Base-by-base conservation (phyloP, 176 grass and related monocot genomes). In the Oryza meridionalis region DNA sequence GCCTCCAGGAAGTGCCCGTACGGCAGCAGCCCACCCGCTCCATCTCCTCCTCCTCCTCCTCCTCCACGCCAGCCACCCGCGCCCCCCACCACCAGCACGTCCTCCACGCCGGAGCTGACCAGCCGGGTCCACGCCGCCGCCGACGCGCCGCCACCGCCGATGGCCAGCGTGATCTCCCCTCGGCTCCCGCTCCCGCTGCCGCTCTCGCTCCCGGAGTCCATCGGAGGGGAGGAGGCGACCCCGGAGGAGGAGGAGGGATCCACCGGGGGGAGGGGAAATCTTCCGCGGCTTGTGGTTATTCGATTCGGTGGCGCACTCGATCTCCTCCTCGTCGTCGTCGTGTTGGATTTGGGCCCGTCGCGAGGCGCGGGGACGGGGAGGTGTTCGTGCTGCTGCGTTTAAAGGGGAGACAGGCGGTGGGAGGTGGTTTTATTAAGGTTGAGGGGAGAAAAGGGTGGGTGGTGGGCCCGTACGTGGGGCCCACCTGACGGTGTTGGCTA, bases 1-100 rank as follows among this genome's bases (percentile, higher is more conserved):
- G 91, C 80, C 33, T 96, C 91, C 21, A 99, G 86, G 84, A 99
- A 99, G 89, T 96, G 88, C 6, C 86, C 91, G 24, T 40, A 77
- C 83, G 59, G 83, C 55, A 72, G 83, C 44, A 72, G 68, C 10
- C 73, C 78, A 6, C 83, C 73, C 0, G 75, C 68, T 2, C 58
- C 32, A 0, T 65, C 67, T 5, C 70, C 75, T 1, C 72, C 75
- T 58, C 70, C 75, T 1, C 72, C 75, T 58, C 33, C 33, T 35
- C 35, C 35, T 37, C 33, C 29, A 31, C 51, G 17, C 17, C 6
- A 21, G 5, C 29, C 37, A 2, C 40, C 38, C 7, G 43, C 21
- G 55, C 50, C 14, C 45, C 11, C 33, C 16, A 17, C 10, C 65
- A 78, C 31, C 26, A 84, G 15, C 46, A 79, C 84, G 84, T 90